Base-by-base conservation (phyloP, 2,329 filamentous ascomycete genomes). In the Xylaria sp. region DNA sequence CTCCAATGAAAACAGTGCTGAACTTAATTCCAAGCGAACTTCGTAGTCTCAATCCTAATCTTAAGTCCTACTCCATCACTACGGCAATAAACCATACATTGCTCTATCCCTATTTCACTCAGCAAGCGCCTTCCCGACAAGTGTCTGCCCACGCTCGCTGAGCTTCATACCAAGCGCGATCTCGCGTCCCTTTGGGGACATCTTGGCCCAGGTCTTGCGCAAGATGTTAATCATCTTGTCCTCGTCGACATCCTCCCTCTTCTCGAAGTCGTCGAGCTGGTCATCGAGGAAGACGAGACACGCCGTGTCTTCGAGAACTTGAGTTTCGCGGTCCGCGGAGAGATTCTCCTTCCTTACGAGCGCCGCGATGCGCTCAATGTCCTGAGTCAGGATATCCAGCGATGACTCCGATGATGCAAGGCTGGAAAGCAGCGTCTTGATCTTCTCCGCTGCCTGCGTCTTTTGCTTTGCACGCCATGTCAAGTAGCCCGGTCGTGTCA, bases 211-310 rank as follows among this genome's bases (percentile, higher is more conserved):
- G 14, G 89, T 92, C 83, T 92, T 92, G 69, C 80, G 79, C 74
- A 92, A 73, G 67, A 92, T 92, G 17, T 78, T 79, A 19, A 94
- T 74, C 63, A 92, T 87, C 82, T 95, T 96, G 53, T 87, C 89
- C 78, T 94, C 91, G 72, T 92, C 90, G 15, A 83, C 74, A 57
- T 88, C 83, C 28, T 85, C 83, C 73, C 84, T 82, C 68, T 52
- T 82, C 80, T 92, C 89, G 77, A 95, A 96, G 53, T 84, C 86
- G 71, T 94, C 92, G 66, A 96, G 90, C 73, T 95, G 91, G 74
- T 94, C 92, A 74, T 95, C 92, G 67, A 96, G 78, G 74, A 96
- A 96, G 28, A 96, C 92, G 58, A 96, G 78, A 73, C 92, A 96
- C 2, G 92, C 92, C 47, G 92, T 90, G 78, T 96, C 92, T 79